These are phyloP conservation scores for Chrysochromulina parva DNA, from an alignment of 78 protist genomes.

Conservation along the genomic window DNA sequence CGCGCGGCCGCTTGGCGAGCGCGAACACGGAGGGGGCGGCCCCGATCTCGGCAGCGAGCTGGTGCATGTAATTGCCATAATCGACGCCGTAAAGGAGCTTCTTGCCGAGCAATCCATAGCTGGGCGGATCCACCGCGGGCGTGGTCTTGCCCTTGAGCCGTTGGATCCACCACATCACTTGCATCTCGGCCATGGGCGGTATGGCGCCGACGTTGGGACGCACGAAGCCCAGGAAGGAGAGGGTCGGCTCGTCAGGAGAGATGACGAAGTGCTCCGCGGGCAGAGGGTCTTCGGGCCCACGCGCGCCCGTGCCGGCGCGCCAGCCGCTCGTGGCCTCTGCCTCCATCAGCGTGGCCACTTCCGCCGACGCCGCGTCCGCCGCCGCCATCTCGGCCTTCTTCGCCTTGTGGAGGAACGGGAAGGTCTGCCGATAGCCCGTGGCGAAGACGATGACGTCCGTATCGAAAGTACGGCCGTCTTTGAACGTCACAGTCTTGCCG, in stretches of 20 bases:
- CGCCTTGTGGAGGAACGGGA: neutral
- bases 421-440: conserved; percentile 18
- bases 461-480: neutral
- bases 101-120: neutral
- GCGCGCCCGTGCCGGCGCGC: neutral
- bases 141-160: neutral
- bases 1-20: neutral
- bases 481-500: neutral
- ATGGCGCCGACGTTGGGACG: conserved; percentile 61
- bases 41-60: conserved; percentile 3
- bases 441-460: conserved; percentile 7
- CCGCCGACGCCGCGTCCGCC: too few relatives aligned
- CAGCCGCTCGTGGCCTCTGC: neutral
- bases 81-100: conserved; percentile 31
- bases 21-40: neutral
- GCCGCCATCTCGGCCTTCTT: neutral
- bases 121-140: neutral
- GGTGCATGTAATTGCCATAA: conserved; percentile 37
- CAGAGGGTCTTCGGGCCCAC: neutral
- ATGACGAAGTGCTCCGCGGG: conserved; percentile 1
- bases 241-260: neutral
- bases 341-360: too few relatives aligned
- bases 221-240: conserved; percentile 48
- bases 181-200: conserved; percentile 52
- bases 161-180: neutral